Conservation (phyloP, 2,329 filamentous ascomycete species). For the Fusarium lyarnte region DNA sequence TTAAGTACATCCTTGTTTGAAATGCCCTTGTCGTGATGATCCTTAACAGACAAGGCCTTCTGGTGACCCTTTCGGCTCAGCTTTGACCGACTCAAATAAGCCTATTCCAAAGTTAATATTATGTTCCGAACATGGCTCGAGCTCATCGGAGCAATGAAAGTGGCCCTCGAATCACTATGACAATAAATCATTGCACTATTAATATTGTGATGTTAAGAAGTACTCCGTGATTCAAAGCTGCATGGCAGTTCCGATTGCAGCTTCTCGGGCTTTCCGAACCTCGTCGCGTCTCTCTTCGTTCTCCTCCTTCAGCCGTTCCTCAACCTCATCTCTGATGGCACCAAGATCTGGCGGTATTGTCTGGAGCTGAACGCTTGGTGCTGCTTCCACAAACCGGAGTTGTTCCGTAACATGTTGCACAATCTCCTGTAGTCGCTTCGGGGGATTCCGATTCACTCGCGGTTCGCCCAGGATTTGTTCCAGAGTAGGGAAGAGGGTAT, state of each 20-base stretch:
- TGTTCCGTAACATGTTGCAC: constrained; percentile 85
- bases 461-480: constrained; percentile 74
- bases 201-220: neutral
- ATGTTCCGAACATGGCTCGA: neutral
- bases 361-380: constrained; percentile 87
- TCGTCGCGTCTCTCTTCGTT: constrained; percentile 66
- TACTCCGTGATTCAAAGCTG: constrained; percentile 52
- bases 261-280: constrained; percentile 63
- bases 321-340: constrained; percentile 73
- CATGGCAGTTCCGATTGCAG: constrained; percentile 66
- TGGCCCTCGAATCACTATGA: constrained; percentile 7
- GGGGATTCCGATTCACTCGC: constrained; percentile 80
- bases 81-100: neutral
- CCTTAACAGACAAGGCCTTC: neutral
- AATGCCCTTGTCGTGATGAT: neutral
- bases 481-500: constrained; percentile 89
- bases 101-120: neutral
- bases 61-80: neutral
- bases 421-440: constrained; percentile 78
- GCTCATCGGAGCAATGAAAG: constrained; percentile 3
- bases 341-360: constrained; percentile 81
- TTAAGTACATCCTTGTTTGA: neutral
- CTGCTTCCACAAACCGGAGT: constrained; percentile 82
- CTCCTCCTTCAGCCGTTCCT: constrained; percentile 73
- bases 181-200: constrained; percentile 1